Base-by-base conservation (phyloP, 2,329 filamentous ascomycete genomes). In the Cytospora piceae region DNA sequence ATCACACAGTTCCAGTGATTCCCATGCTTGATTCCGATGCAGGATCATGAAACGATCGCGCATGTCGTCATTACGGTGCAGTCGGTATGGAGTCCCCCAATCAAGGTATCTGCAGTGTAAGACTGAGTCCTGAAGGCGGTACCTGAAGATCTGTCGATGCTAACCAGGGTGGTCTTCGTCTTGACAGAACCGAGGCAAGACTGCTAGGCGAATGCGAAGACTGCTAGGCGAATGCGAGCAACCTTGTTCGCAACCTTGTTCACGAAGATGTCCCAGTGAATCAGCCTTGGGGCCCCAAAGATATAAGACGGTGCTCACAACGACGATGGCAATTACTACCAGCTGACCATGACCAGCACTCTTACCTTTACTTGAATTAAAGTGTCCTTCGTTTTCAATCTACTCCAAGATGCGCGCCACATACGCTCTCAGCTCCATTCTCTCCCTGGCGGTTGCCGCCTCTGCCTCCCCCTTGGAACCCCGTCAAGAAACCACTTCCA, bases 401-500 rank as follows among this genome's bases (percentile, higher is more conserved):
- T 3, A n/a, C 53, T 11, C 15, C 42, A 61, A 67, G 39, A 67
- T 67, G 65, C 65, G 29, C 32, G 31, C 60, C 65, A 37, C 34
- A n/a, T 46, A 42, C 32, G 52, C 20, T 20, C 3, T 67, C 32
- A 24, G 20, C 14, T 58, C 57, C 24, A 29, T 64, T 29, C 52
- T 58, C 39, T 67, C 61, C 52, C 22, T 67, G 56, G 39, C 61
- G 34, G 58, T 53, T n/a, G 61, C 53, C 29, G 57, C 24, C 31
- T 51, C 61, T 9, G 65, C 61, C 11, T 51, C 52, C 49, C 37
- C 57, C 49, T 15, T 61, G 29, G n/a, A 11, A 5, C 20, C 61
- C 22, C 57, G 65, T 17, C 57, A 63, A n/a, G 62, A 49, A 46
- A 60, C 58, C 11, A 67, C 57, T 7, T 34, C 61, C 57, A 67